Conservation (phyloP, 73 alveolate genomes). For the Stentor coeruleus region DNA sequence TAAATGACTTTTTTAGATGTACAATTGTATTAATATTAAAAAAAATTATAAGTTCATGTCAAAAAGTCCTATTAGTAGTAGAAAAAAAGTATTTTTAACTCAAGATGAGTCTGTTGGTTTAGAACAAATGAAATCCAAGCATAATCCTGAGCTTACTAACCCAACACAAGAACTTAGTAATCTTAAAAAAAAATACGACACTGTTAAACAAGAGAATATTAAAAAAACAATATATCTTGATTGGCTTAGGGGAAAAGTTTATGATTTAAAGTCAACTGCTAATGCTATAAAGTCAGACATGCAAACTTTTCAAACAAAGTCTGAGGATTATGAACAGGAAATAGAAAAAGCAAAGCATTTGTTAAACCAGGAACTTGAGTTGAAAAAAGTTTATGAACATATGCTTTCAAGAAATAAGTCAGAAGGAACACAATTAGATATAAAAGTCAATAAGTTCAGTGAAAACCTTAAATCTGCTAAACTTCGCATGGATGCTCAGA, state of each 20-base stretch:
- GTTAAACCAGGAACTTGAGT: background rate
- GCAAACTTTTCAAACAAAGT: background rate
- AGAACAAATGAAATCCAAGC: background rate
- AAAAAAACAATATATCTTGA: background rate
- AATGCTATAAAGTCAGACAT: background rate
- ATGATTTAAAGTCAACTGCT: background rate
- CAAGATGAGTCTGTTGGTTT: background rate
- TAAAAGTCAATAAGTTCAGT: background rate
- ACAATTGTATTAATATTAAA: too few relatives aligned
- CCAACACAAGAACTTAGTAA: background rate
- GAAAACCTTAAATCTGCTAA: background rate
- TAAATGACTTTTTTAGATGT: too few relatives aligned
- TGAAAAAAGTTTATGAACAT: background rate
- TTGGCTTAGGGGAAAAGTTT: background rate
- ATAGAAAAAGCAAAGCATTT: background rate
- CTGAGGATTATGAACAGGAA: background rate
- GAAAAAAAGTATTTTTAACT: background rate
- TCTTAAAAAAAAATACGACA: background rate
- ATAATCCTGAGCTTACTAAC: background rate
- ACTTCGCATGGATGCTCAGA: background rate
- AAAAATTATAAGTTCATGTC: too few relatives aligned
- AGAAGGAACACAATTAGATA: background rate
- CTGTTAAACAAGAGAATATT: slow-evolving; percentile 1
- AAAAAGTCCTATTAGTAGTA: background rate
- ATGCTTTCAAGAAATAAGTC: background rate